These are phyloP conservation scores for Brassica carinata DNA, from an alignment of 345 rosid genomes.

Conservation along the genomic window DNA sequence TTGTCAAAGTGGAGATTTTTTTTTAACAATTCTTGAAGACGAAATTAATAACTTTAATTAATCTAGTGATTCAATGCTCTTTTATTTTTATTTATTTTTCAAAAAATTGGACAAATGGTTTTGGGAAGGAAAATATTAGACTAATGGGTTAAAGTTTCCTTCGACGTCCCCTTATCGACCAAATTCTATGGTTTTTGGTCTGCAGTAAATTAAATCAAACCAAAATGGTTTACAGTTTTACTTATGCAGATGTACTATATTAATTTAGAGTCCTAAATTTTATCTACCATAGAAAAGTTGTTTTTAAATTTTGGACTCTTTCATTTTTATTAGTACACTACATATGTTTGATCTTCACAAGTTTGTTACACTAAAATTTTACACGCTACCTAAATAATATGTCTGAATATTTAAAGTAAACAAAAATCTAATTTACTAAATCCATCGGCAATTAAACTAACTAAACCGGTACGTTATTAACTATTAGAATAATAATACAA, in stretches of 20 bases:
- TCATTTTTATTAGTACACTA: too few species aligned
- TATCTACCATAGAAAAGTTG: too few species aligned
- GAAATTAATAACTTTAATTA: neutral
- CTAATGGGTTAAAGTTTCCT: conserved; percentile 23
- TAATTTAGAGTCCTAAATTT: too few species aligned
- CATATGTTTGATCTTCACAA: too few species aligned
- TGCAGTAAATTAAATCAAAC: neutral
- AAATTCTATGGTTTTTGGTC: neutral
- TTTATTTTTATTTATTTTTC: neutral
- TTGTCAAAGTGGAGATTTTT: conserved; percentile 25
- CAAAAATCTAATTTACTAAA: too few species aligned
- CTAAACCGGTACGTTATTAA: too few species aligned
- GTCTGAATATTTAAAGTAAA: too few species aligned
- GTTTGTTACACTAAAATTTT: too few species aligned
- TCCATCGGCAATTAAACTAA: too few species aligned
- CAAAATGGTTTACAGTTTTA: neutral
- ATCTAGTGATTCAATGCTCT: conserved; percentile 3
- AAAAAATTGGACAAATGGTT: conserved; percentile 32
- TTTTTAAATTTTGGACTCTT: too few species aligned
- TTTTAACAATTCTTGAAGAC: neutral
- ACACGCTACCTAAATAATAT: too few species aligned
- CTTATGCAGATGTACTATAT: neutral
- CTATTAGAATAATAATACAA: too few species aligned
- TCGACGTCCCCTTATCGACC: conserved; percentile 4
- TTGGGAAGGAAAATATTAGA: conserved; percentile 6